phyloP scores from a whole-genome alignment of 1,284 basidiomycete genomes.

The Ustilago trichophora region DNA sequence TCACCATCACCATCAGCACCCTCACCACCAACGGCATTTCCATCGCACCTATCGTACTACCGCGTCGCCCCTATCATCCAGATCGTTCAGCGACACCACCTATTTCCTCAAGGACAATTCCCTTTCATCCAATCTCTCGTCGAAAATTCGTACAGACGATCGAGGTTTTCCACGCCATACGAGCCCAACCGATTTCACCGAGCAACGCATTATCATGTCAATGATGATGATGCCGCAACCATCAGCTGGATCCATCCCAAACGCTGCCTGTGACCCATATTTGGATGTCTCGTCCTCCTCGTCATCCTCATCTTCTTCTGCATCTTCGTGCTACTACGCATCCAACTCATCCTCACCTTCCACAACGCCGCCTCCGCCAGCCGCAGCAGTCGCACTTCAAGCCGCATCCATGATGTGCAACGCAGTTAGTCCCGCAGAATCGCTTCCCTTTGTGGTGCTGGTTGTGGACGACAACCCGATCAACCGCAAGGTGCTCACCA shows the following conservation, averaged over 20 bases:
- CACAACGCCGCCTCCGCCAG: conserved; percentile 18
- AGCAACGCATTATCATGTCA: conserved; percentile 2
- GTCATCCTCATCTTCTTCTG: no score
- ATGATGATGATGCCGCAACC: conserved; percentile 21
- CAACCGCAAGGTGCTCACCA: conserved; percentile 53
- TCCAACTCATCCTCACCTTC: conserved; percentile 23
- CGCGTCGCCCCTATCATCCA: no score
- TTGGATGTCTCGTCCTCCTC: no score
- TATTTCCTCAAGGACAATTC: no score
- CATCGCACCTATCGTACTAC: neutral
- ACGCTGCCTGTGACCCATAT: conserved; percentile 15
- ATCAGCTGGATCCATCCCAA: conserved; percentile 7
- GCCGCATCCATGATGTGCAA: conserved; percentile 17
- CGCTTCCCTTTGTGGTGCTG: conserved; percentile 41
- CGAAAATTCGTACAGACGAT: neutral
- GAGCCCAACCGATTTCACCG: neutral
- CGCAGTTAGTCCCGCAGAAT: conserved; percentile 7
- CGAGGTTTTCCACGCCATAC: neutral
- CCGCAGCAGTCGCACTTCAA: conserved; percentile 8
- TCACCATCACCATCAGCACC: neutral
- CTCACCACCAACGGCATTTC: neutral
- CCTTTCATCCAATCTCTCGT: no score
- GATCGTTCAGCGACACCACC: no score
- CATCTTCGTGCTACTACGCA: conserved; percentile 18
- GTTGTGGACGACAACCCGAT: conserved; percentile 63